Evolutionary conservation across 176 grass and related monocot genomes (phyloP), one percentile per base, ranked within the genome.

Genomic region (Phoenix roebelenii): DNA sequence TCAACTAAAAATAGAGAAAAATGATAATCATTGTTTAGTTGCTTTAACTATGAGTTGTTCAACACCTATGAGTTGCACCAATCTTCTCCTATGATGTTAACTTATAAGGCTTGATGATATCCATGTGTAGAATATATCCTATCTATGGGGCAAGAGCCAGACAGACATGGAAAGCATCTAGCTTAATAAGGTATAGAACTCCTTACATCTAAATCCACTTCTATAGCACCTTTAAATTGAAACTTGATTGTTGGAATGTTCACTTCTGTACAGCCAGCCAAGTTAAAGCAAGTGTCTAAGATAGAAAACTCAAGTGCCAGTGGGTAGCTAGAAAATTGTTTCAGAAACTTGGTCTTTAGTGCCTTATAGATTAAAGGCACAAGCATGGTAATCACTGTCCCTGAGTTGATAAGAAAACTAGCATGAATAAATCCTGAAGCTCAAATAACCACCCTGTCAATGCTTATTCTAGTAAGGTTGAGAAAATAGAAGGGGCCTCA

Each of bases 401-500:
- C 77, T 51, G 29, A 51, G 39, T 59, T 56, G 7, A 18, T 75
- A 61, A 67, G 30, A 16, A 60, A 23, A 4, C 52, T 52, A 10
- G 16, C 57, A 24, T 23, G 16, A 23, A 28, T 49, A 17, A 58
- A 56, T 5, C 9, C 22, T 2, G 44, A 16, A 14, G 54, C n/a
- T 5, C n/a, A 35, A 29, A 71, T 16, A 5, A 7, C 23, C 23
- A 28, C 5, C 15, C 56, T 56, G 0, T 56, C 68, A 17, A 71
- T 20, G 44, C 44, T 71, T 7, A 71, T 71, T 7, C 22, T 22
- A 5, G 23, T 60, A 50, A 71, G 22, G 3, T 60, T 60, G 68
- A 60, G 56, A 58, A 71, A 60, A 7, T 71, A 71, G 16, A 60
- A 71, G 55, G 68, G 57, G 20, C 20, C 20, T 20, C 20, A 20